Percentiles rank a stretch among this genome's conserved stretches.
Conservation (phyloP, 148 eudicot genomes). For the Arbutus unedo region DNA sequence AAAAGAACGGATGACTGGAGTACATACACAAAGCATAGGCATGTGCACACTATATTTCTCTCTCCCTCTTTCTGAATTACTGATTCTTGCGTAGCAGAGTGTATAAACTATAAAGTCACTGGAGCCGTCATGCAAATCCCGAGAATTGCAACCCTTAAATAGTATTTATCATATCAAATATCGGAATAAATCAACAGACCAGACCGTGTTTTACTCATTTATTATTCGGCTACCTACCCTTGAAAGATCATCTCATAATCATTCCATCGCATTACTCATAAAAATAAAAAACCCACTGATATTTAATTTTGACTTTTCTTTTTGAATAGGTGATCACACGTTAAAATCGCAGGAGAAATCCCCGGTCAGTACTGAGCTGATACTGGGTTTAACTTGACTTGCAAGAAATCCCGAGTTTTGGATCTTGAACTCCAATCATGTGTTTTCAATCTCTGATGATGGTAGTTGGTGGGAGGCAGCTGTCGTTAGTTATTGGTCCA, state of each 20-base stretch:
- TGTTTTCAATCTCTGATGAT: not conserved
- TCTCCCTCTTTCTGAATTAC: not conserved
- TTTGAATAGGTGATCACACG: no score
- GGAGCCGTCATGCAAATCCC: slow-evolving; percentile 4
- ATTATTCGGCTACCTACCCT: not conserved
- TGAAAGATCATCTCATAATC: no score
- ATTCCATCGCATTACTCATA: no score
- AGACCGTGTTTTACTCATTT: not conserved
- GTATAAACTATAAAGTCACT: not conserved
- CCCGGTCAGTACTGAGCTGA: not conserved
- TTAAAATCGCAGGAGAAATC: no score
- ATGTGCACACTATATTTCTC: not conserved
- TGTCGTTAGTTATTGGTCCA: not conserved
- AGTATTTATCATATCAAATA: not conserved
- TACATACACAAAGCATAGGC: no score
- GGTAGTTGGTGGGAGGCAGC: not conserved
- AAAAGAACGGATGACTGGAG: no score
- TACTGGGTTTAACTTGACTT: not conserved
- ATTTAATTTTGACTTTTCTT: no score
- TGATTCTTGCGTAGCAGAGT: slow-evolving; percentile 2
- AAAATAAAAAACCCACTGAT: no score
- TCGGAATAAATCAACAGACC: not conserved
- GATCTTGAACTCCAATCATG: not conserved
- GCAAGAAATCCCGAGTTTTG: not conserved
- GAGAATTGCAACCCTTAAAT: not conserved